phyloP scores from a whole-genome alignment of 305 asterid genomes.

The Fraxinus dipetala region DNA sequence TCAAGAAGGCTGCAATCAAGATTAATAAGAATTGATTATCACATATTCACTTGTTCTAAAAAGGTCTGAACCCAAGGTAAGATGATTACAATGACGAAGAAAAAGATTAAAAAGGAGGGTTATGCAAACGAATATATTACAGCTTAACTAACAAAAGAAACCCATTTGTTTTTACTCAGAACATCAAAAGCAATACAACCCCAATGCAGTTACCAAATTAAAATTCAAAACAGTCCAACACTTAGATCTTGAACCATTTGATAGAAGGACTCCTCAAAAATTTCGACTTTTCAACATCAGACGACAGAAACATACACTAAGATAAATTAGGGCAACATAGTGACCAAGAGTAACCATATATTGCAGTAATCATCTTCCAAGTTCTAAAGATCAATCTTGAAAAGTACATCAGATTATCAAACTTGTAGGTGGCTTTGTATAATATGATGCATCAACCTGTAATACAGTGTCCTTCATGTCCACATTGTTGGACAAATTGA shows the following conservation, averaged over 20 bases:
- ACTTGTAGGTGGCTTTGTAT: slow-evolving; percentile 36
- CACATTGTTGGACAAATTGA: slow-evolving; percentile 28
- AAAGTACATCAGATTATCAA: slow-evolving; percentile 39
- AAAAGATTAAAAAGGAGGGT: neutral
- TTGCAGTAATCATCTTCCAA: slow-evolving; percentile 21
- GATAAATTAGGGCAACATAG: slow-evolving; percentile 35
- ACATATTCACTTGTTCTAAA: neutral
- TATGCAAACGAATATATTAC: slow-evolving; percentile 13
- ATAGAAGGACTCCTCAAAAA: slow-evolving; percentile 36
- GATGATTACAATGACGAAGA: neutral
- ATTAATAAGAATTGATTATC: neutral
- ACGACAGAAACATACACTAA: slow-evolving; percentile 28
- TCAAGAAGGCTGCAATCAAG: neutral
- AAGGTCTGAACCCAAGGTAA: neutral
- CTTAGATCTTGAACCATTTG: slow-evolving; percentile 19
- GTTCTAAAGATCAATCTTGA: slow-evolving; percentile 33
- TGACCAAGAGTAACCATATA: slow-evolving; percentile 32
- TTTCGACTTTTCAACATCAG: slow-evolving; percentile 26
- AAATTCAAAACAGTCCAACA: slow-evolving; percentile 15
- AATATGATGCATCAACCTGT: slow-evolving; percentile 38
- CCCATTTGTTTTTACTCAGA: slow-evolving; percentile 23
- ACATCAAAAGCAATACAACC: slow-evolving; percentile 26
- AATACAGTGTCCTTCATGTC: slow-evolving; percentile 32
- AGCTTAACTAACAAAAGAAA: slow-evolving; percentile 11
- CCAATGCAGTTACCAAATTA: slow-evolving; percentile 11